Evolutionary conservation across 2,329 filamentous ascomycete genomes (phyloP), one percentile per base, ranked within the genome.

Genomic region (Xylariaceae sp.): DNA sequence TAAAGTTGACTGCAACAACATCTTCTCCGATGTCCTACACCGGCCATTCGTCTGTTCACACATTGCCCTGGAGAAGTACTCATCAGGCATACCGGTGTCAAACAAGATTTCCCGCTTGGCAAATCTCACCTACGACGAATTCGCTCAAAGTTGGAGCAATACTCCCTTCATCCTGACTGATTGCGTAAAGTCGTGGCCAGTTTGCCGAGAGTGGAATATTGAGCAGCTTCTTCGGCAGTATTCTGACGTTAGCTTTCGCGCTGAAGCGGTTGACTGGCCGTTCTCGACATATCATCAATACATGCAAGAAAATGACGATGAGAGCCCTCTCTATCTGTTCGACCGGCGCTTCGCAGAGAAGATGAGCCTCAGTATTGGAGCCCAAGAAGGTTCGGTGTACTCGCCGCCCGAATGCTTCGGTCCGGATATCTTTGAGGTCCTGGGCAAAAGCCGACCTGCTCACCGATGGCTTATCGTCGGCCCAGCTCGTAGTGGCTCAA

Each of bases 381-480:
- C 52, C 5, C 37, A 76, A 7, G 71, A 78, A 7, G 74, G 72
- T 4, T 74, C 76, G 2, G 76, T 86, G 6, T 97, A 97, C 74
- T 91, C 87, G 85, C 84, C 85, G 11, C 92, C 93, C 0, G 78
- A 84, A 13, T 95, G 90, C 72, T 97, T 97, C 71, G 91, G 90
- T 0, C 83, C 88, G 54, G 93, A 97, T 71, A 78, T 95, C 15
- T 97, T 97, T 70, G 84, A 86, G 51, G 83, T 94, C 6, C 80
- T 97, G 0, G 89, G 88, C 8, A 72, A 81, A 11, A 85, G 95
- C 71, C 83, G 93, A 56, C 93, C 93, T 2, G 92, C 96, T 63
- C 88, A 91, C 69, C 86, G 92, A 61, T 97, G 93, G 94, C 80
- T 97, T 62, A 96, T 97, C 69, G 82, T 97, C 64, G 92, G 93